phyloP scores from a whole-genome alignment of 257 asterid species.

The Penstemon eatonii region DNA sequence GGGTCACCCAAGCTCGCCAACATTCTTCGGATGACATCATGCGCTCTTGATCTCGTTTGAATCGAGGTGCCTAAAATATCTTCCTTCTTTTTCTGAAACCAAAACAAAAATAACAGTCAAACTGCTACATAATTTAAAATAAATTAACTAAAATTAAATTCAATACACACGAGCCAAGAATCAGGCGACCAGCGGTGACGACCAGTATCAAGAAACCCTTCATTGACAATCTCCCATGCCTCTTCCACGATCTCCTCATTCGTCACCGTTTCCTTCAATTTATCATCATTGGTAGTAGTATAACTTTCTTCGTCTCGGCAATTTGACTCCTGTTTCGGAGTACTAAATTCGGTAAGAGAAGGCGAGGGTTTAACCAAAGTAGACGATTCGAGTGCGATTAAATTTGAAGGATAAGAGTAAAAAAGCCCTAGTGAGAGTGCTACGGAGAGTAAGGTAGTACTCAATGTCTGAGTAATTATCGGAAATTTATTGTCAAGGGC shows the following conservation, averaged over 20 bases:
- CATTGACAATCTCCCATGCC: slow-evolving; percentile 94
- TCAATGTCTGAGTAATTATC: slow-evolving; percentile 33
- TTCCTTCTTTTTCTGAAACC: slow-evolving; percentile 74
- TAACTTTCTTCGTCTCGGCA: slow-evolving; percentile 60
- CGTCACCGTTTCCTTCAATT: slow-evolving; percentile 41
- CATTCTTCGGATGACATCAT: slow-evolving; percentile 79
- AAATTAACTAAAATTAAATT: neutral
- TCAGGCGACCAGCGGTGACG: slow-evolving; percentile 78
- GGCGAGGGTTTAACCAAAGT: neutral
- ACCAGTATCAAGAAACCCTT: slow-evolving; percentile 65
- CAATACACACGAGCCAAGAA: slow-evolving; percentile 62
- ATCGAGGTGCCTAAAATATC: slow-evolving; percentile 63
- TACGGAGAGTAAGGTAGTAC: slow-evolving; percentile 49
- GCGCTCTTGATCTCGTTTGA: slow-evolving; percentile 79
- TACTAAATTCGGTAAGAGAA: slow-evolving; percentile 16
- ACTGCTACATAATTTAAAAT: neutral
- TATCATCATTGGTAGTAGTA: slow-evolving; percentile 23
- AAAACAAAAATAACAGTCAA: slow-evolving; percentile 18
- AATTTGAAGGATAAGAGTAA: slow-evolving; percentile 46
- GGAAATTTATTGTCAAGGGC: slow-evolving; percentile 15
- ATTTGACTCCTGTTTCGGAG: slow-evolving; percentile 35
- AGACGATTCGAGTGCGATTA: slow-evolving; percentile 34
- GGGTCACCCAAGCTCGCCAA: slow-evolving; percentile 85
- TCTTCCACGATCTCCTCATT: slow-evolving; percentile 84
- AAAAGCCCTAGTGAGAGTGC: slow-evolving; percentile 65